Conservation (phyloP, 192 early-diverging fungal genomes). For the Fimicolochytrium jonesii region DNA sequence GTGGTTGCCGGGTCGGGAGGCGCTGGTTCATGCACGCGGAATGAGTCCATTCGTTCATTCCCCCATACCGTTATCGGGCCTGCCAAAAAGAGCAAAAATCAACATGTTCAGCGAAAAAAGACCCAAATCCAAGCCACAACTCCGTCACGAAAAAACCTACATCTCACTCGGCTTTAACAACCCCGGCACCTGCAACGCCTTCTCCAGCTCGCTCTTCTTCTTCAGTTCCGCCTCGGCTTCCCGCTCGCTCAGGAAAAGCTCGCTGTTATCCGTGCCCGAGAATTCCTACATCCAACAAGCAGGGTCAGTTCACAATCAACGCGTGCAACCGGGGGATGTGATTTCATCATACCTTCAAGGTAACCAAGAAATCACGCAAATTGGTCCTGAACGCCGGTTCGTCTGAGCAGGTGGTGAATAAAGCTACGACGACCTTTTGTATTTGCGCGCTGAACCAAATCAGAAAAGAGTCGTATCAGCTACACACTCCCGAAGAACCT, state of each 20-base stretch:
- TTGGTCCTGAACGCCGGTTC: conserved; percentile 82
- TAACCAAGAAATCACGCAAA: conserved; percentile 88
- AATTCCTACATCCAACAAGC: conserved; percentile 67
- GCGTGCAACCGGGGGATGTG: not conserved
- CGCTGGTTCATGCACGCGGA: too few species aligned
- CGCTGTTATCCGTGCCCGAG: conserved; percentile 74
- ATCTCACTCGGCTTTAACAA: conserved; percentile 82
- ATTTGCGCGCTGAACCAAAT: conserved; percentile 66
- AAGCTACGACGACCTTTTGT: conserved; percentile 76
- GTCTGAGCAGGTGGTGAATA: conserved; percentile 83
- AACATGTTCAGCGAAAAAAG: not conserved
- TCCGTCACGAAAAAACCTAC: conserved; percentile 10
- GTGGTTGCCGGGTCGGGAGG: too few species aligned
- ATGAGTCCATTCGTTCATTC: too few species aligned
- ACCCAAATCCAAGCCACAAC: not conserved
- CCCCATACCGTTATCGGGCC: conserved; percentile 9
- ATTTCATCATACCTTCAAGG: conserved; percentile 34
- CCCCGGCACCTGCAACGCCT: conserved; percentile 84
- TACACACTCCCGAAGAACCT: not conserved
- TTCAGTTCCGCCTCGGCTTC: conserved; percentile 77
- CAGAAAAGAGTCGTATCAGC: not conserved
- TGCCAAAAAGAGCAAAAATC: not conserved
- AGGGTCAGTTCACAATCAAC: not conserved
- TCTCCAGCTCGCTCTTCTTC: conserved; percentile 75
- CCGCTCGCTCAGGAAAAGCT: conserved; percentile 83